Base-by-base conservation (phyloP, 2,329 filamentous ascomycete genomes). In the Ceratocystiopsis sp. region DNA sequence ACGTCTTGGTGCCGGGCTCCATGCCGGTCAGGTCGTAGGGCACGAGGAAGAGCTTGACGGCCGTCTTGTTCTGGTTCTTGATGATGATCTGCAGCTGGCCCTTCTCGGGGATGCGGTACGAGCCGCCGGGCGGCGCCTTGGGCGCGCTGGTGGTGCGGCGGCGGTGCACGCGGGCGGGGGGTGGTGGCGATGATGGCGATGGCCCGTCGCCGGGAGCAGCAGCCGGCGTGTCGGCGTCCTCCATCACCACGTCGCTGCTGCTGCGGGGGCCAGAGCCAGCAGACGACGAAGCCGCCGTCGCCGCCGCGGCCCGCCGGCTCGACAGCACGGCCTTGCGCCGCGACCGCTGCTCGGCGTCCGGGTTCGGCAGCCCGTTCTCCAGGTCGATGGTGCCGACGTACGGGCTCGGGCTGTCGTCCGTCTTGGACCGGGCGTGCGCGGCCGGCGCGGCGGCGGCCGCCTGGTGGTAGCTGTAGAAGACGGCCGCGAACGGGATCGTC, bases 61-160 rank as follows among this genome's bases (percentile, higher is more conserved):
- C 91, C 4, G 91, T 96, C 57, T 96, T 96, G 63, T 96, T 94
- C 15, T 87, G 89, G 54, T 96, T 98, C 59, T 96, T 96, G 58
- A 98, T 84, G 48, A 98, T 80, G 49, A 98, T 93, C 54, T 98
- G 91, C 14, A 98, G 67, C 59, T 96, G 91, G 0, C 91, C 91
- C 58, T 87, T 82, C 55, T 91, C 80, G 0, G 91, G 91, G 42
- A 98, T 94, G 37, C 91, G 80, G 58, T 96, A 98, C 55, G 83
- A 84, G 34, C 91, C 89, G 9, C 86, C 85, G 0, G 84, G 82
- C 0, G 86, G 84, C 15, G 80, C 75, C 59, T 59, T 65, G 14
- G 58, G 57, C 0, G 60, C 66, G 61, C 7, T 74, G 68, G 42
- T 73, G 68, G 9, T 29, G 25, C 25, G 25, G 7, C 25, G 47